These are phyloP conservation scores for Xylariaceae sp. DNA, from an alignment of 2,329 filamentous ascomycete species.

Conservation along the genomic window DNA sequence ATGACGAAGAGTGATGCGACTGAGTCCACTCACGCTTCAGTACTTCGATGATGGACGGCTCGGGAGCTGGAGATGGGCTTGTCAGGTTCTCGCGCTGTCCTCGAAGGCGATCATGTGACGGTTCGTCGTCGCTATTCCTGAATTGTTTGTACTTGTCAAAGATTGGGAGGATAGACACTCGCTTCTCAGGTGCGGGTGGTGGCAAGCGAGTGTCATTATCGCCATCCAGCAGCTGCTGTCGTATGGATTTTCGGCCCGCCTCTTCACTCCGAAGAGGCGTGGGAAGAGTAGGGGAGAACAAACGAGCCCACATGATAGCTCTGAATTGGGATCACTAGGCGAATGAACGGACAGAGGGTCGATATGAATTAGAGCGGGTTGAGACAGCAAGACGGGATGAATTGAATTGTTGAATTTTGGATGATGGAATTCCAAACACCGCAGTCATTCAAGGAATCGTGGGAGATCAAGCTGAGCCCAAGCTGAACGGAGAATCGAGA, in stretches of 20 bases:
- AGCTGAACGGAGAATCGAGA: background rate
- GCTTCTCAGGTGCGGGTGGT: conserved; percentile 18
- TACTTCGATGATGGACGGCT: conserved; percentile 19
- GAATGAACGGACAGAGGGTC: background rate
- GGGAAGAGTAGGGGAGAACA: conserved; percentile 9
- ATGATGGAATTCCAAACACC: background rate
- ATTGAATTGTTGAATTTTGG: background rate
- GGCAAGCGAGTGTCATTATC: conserved; percentile 8
- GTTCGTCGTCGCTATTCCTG: conserved; percentile 10
- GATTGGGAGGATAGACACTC: conserved; percentile 16
- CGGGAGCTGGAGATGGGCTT: conserved; percentile 18
- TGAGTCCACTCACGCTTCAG: conserved; percentile 19
- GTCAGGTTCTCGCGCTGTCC: background rate
- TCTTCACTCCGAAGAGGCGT: conserved; percentile 11
- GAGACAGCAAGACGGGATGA: background rate
- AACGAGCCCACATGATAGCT: conserved; percentile 11
- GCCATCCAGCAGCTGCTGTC: conserved; percentile 12
- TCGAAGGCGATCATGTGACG: conserved; percentile 4
- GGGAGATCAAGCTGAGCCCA: background rate
- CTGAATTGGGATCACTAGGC: background rate
- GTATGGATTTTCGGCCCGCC: conserved; percentile 2
- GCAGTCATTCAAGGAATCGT: background rate
- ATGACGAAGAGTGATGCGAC: background rate
- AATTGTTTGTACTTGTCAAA: conserved; percentile 21
- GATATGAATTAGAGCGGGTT: background rate